Percentiles rank a stretch among this genome's conserved stretches.
Evolutionary conservation across 2,329 filamentous ascomycete genomes (phyloP).

Genomic region (Tricladium varicosporioides): DNA sequence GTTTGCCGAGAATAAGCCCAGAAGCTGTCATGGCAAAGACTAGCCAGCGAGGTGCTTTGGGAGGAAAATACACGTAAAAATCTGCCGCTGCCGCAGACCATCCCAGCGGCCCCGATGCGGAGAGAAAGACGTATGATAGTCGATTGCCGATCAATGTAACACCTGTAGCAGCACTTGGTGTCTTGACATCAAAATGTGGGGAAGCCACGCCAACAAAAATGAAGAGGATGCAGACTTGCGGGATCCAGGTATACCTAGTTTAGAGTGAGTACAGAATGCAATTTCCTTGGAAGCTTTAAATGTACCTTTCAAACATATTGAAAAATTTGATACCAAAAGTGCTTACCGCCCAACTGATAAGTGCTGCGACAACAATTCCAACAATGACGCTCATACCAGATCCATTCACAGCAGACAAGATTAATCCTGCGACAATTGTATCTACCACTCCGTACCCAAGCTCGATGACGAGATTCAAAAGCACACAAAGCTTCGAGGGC

Average conservation of each 20-base stretch:
- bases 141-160: slow-evolving; percentile 52
- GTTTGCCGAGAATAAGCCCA: too few species aligned
- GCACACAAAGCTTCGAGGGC: slow-evolving; percentile 59
- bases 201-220: slow-evolving; percentile 60
- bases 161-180: slow-evolving; percentile 46
- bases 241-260: slow-evolving; percentile 56
- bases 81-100: slow-evolving; percentile 60
- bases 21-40: too few species aligned
- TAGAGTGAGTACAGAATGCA: slow-evolving; percentile 3
- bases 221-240: slow-evolving; percentile 57
- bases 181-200: slow-evolving; percentile 53
- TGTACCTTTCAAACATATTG: slow-evolving; percentile 61
- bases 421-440: slow-evolving; percentile 63
- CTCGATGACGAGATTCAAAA: slow-evolving; percentile 60
- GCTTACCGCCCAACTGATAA: slow-evolving; percentile 60
- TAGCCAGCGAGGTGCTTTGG: not conserved
- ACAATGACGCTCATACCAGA: slow-evolving; percentile 58
- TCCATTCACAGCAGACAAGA: slow-evolving; percentile 62
- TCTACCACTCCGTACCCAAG: slow-evolving; percentile 62
- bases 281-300: not conserved
- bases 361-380: slow-evolving; percentile 61
- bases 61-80: slow-evolving; percentile 62
- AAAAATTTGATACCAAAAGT: slow-evolving; percentile 66
- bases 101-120: slow-evolving; percentile 59
- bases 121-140: slow-evolving; percentile 67